Evolutionary conservation across 148 eudicot species (phyloP).

Genomic region (Persicaria maculosa): DNA sequence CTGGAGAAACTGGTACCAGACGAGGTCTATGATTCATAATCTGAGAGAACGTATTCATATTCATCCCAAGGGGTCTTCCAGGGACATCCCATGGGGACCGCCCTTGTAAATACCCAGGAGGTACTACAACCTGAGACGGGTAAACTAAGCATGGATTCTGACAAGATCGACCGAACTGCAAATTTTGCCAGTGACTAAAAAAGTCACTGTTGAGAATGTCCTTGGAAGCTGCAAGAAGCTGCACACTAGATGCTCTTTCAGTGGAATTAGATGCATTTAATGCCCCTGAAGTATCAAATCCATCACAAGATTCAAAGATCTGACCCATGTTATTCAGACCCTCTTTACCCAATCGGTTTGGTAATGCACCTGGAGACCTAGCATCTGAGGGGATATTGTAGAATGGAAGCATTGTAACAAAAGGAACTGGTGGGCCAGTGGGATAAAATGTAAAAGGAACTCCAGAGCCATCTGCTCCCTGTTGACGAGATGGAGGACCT

Average conservation of each 20-base stretch:
- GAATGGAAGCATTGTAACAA: slow-evolving; percentile 74
- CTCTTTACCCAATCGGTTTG: slow-evolving; percentile 14
- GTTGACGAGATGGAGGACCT: slow-evolving; percentile 46
- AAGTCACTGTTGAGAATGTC: slow-evolving; percentile 83
- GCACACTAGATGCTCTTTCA: slow-evolving; percentile 23
- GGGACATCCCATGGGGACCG: slow-evolving; percentile 67
- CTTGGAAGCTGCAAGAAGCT: slow-evolving; percentile 30
- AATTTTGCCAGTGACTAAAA: slow-evolving; percentile 77
- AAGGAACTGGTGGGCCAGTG: slow-evolving; percentile 89
- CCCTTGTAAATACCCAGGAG: slow-evolving; percentile 70
- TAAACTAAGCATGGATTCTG: slow-evolving; percentile 37
- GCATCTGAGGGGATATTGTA: slow-evolving; percentile 37
- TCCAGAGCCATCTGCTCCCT: slow-evolving; percentile 46
- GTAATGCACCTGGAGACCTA: slow-evolving; percentile 38
- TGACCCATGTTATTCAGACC: too few relatives aligned
- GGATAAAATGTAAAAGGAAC: slow-evolving; percentile 54
- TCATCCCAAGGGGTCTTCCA: slow-evolving; percentile 58
- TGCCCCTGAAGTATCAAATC: slow-evolving; percentile 32
- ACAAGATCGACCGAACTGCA: slow-evolving; percentile 76
- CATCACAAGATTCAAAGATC: slow-evolving; percentile 20
- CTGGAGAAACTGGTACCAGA: slow-evolving; percentile 57
- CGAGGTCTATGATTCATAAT: slow-evolving; percentile 54
- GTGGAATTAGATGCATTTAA: slow-evolving; percentile 22
- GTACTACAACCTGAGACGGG: slow-evolving; percentile 56
- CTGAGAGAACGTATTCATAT: slow-evolving; percentile 49